Percentiles rank a stretch among this genome's conserved stretches.
These are phyloP conservation scores for Physocladia obscura DNA, from an alignment of 192 early-diverging fungal genomes.

Conservation along the genomic window DNA sequence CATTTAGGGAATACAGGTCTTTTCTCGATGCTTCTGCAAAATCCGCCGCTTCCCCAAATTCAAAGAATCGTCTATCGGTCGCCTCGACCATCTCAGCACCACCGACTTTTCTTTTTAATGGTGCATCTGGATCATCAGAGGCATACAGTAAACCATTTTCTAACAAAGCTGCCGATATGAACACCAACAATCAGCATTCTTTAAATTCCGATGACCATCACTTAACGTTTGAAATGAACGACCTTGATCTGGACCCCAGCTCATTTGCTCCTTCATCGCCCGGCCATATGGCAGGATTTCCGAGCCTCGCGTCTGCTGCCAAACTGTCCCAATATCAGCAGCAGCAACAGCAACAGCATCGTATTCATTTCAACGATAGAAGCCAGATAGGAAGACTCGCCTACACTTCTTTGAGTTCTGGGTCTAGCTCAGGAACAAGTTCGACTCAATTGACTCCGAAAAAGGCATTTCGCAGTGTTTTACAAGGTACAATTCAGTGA, in stretches of 20 bases:
- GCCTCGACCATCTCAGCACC: not conserved
- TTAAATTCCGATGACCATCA: conserved; percentile 3
- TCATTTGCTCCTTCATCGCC: not conserved
- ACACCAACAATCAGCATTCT: not conserved
- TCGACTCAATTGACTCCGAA: no score
- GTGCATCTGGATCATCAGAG: not conserved
- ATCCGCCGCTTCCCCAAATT: not conserved
- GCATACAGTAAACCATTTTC: no score
- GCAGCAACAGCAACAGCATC: not conserved
- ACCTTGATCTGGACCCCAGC: conserved; percentile 3
- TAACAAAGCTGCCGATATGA: no score
- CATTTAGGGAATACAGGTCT: not conserved
- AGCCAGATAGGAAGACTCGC: not conserved
- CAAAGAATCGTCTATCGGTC: not conserved
- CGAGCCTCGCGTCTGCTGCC: not conserved
- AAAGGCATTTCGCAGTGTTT: no score
- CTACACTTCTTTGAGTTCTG: not conserved
- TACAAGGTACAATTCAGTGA: no score
- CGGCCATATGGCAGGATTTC: not conserved
- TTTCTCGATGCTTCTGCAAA: not conserved
- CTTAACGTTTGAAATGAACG: conserved; percentile 7
- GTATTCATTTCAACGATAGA: not conserved
- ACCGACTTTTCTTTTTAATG: not conserved
- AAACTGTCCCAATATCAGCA: not conserved
- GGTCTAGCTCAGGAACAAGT: no score